Conservation (phyloP, 129 eudicot genomes). For the Artemisia argyi region DNA sequence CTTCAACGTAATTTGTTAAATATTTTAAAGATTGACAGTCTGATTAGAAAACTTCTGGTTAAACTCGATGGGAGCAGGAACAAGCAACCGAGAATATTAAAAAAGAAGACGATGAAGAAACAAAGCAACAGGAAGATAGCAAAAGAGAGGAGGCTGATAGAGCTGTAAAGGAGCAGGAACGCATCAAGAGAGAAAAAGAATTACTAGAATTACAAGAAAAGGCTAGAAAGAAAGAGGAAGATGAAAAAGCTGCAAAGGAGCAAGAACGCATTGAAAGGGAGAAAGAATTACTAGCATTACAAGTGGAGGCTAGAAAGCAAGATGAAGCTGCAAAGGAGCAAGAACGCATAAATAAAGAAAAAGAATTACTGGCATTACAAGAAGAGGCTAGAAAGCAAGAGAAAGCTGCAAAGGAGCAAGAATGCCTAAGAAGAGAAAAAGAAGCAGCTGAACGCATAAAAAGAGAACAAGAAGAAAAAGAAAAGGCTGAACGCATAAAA, state of each 20-base stretch:
- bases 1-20: too few relatives aligned
- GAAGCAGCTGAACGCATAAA: neutral
- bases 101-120: slow-evolving; percentile 20
- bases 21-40: slow-evolving; percentile 17
- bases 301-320: slow-evolving; percentile 1
- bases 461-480: slow-evolving; percentile 12
- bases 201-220: neutral
- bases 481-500: neutral
- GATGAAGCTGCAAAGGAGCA: neutral
- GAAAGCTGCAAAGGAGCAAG: neutral
- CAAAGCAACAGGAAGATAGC: slow-evolving; percentile 15
- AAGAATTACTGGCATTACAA: neutral
- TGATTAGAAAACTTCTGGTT: slow-evolving; percentile 11
- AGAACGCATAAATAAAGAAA: slow-evolving; percentile 14
- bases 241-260: neutral
- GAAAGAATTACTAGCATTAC: neutral
- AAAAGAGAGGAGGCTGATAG: neutral
- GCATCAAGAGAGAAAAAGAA: slow-evolving; percentile 3
- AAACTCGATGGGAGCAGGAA: slow-evolving; percentile 11
- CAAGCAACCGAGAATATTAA: neutral
- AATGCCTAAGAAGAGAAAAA: slow-evolving; percentile 6
- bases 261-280: slow-evolving; percentile 13
- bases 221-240: slow-evolving; percentile 6
- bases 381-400: slow-evolving; percentile 4
- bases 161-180: slow-evolving; percentile 4